These are phyloP conservation scores for Pyronema domesticum DNA, from an alignment of 495 filamentous ascomycete species.

Conservation along the genomic window DNA sequence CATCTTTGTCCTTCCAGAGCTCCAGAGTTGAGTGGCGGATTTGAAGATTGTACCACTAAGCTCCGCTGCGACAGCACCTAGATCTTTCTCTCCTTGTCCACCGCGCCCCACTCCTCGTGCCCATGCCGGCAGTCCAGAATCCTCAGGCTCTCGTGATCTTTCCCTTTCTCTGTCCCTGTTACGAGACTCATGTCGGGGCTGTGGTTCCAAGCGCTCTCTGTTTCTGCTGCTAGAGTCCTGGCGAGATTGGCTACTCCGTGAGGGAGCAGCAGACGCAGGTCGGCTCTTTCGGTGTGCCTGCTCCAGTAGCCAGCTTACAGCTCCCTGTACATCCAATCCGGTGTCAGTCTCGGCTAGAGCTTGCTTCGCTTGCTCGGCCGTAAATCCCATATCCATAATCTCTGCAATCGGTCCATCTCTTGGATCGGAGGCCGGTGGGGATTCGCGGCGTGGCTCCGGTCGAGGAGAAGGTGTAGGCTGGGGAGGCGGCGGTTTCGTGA, in stretches of 20 bases:
- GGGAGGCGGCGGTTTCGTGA: constrained; percentile 27
- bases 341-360: constrained; percentile 63
- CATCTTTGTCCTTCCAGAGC: constrained; percentile 80
- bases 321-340: constrained; percentile 67
- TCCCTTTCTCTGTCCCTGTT: constrained; percentile 27
- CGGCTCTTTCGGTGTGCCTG: constrained; percentile 63
- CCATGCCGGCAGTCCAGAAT: constrained; percentile 29
- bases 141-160: constrained; percentile 26
- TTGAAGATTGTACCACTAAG: constrained; percentile 74
- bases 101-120: constrained; percentile 25
- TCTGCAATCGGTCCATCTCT: constrained; percentile 73
- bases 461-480: constrained; percentile 28
- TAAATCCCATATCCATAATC: constrained; percentile 89
- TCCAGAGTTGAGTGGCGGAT: constrained; percentile 88
- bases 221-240: constrained; percentile 11
- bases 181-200: not conserved
- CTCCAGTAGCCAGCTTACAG: constrained; percentile 76
- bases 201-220: constrained; percentile 22
- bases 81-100: constrained; percentile 43
- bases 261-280: constrained; percentile 35
- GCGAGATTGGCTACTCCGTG: constrained; percentile 19
- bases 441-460: constrained; percentile 14
- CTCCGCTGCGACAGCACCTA: constrained; percentile 62
- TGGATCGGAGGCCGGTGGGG: constrained; percentile 30
- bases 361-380: constrained; percentile 54